A percentile compares a stretch with the other conserved stretches of the same genome.
Evolutionary conservation across 2,329 filamentous ascomycete genomes (phyloP).

Genomic region (Xylariaceae sp.): DNA sequence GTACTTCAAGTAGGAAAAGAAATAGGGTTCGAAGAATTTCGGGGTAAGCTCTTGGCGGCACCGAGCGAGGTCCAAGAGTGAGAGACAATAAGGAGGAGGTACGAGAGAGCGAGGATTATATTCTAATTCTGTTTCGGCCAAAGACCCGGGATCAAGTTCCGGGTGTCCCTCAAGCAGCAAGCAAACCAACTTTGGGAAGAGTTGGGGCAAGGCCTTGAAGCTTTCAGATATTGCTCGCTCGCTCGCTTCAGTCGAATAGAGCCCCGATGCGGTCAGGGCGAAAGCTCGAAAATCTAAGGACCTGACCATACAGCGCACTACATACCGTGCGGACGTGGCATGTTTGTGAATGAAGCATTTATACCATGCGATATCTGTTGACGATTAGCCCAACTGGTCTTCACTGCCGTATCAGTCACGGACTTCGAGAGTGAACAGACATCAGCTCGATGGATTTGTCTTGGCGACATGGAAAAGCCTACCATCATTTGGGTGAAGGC

Average conservation of each 20-base stretch:
- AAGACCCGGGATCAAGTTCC: constrained; percentile 38
- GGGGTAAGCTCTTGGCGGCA: constrained; percentile 38
- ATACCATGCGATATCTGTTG: constrained; percentile 46
- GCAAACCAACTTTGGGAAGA: constrained; percentile 42
- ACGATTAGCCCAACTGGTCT: constrained; percentile 25
- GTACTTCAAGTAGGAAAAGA: constrained; percentile 42
- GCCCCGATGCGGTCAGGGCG: constrained; percentile 36
- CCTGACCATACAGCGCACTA: constrained; percentile 40
- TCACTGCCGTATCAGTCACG: background rate
- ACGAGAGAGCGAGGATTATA: constrained; percentile 25
- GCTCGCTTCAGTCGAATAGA: constrained; percentile 37
- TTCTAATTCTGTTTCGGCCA: constrained; percentile 25
- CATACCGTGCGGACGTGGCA: constrained; percentile 31
- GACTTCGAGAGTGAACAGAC: background rate
- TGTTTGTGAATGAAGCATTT: constrained; percentile 40
- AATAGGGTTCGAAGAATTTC: constrained; percentile 35
- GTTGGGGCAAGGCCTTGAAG: constrained; percentile 34
- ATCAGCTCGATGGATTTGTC: background rate
- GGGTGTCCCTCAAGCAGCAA: constrained; percentile 45
- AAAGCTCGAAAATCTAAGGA: constrained; percentile 45
- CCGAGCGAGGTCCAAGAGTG: constrained; percentile 42
- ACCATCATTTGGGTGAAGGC: constrained; percentile 43
- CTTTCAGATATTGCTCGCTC: constrained; percentile 36
- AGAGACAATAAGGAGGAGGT: constrained; percentile 22
- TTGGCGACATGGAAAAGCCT: background rate